Evolutionary conservation across 2,329 filamentous ascomycete species (phyloP).

Genomic region (Dendryphion nanum): DNA sequence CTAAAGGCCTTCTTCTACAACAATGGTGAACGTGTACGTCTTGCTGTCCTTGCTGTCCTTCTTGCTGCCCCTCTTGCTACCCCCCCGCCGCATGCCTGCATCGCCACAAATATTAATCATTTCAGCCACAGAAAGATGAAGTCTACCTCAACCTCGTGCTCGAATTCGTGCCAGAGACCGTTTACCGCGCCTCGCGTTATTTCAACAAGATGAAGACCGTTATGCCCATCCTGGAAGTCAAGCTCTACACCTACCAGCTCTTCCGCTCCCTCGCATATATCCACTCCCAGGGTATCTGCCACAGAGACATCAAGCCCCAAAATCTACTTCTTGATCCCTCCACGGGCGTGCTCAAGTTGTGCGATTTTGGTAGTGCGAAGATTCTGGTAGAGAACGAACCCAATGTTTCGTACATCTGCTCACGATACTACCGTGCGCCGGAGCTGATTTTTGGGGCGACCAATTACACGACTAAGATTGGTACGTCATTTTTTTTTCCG

Average conservation of each 20-base stretch:
- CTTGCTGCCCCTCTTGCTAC: slow-evolving; percentile 2
- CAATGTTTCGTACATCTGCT: slow-evolving; percentile 99
- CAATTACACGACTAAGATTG: slow-evolving; percentile 99
- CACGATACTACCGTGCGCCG: slow-evolving; percentile 95
- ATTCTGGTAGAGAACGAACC: slow-evolving; percentile 98
- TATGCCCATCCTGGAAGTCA: slow-evolving; percentile 98
- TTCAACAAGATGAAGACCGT: slow-evolving; percentile 99
- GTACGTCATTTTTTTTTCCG: slow-evolving; percentile 56
- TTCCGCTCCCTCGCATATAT: slow-evolving; percentile 98
- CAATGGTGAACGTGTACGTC: slow-evolving; percentile 88
- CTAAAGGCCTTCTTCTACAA: slow-evolving; percentile 99
- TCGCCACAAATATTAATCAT: slow-evolving; percentile 23
- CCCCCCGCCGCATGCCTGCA: not conserved
- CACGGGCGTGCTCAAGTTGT: slow-evolving; percentile 91
- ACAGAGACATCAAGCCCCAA: slow-evolving; percentile 98
- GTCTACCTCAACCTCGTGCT: slow-evolving; percentile 98
- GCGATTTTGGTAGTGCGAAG: slow-evolving; percentile 98
- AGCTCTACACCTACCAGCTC: slow-evolving; percentile 99
- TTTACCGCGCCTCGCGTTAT: slow-evolving; percentile 95
- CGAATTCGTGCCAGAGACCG: slow-evolving; percentile 97
- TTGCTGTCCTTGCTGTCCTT: slow-evolving; percentile 7
- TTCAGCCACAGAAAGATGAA: slow-evolving; percentile 68
- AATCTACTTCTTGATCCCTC: slow-evolving; percentile 91
- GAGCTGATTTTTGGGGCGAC: slow-evolving; percentile 98
- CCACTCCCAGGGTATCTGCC: slow-evolving; percentile 98